Evolutionary conservation across 495 filamentous ascomycete species (phyloP).

Genomic region (Aspergillus cavernicola): DNA sequence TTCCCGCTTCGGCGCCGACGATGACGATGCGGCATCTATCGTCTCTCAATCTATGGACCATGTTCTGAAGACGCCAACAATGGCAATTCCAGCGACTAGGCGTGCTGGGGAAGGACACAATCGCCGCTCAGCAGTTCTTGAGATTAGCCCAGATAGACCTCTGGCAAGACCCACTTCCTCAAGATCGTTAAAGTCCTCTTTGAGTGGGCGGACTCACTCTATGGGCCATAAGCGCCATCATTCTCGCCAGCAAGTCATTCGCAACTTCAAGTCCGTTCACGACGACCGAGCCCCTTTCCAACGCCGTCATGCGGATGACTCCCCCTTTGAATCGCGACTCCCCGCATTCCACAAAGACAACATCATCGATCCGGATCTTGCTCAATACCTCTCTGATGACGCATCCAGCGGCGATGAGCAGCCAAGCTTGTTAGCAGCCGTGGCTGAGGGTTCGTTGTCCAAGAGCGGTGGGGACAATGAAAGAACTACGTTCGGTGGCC

Average conservation of each 20-base stretch:
- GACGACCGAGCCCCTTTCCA: conserved; percentile 90
- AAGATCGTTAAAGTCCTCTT: conserved; percentile 79
- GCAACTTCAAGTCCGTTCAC: conserved; percentile 56
- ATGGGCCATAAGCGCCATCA: conserved; percentile 79
- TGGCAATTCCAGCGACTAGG: conserved; percentile 86
- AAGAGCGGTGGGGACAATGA: conserved; percentile 53
- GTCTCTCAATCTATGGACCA: conserved; percentile 46
- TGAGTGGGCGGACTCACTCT: conserved; percentile 59
- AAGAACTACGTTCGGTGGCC: conserved; percentile 46
- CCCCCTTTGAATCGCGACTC: conserved; percentile 59
- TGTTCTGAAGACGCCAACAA: conserved; percentile 52
- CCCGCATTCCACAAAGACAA: conserved; percentile 96
- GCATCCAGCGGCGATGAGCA: conserved; percentile 90
- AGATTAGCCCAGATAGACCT: conserved; percentile 72
- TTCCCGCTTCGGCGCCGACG: conserved; percentile 28
- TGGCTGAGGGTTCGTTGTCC: conserved; percentile 49
- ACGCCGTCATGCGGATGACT: conserved; percentile 61
- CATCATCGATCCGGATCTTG: conserved; percentile 95
- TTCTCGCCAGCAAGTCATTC: conserved; percentile 75
- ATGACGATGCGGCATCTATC: conserved; percentile 45
- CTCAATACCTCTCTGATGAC: conserved; percentile 92
- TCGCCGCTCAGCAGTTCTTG: conserved; percentile 80
- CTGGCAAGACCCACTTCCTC: conserved; percentile 84
- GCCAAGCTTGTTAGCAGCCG: conserved; percentile 76
- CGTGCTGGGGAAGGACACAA: conserved; percentile 78